Evolutionary conservation across 768 basidiomycete species (phyloP), one percentile per base, ranked within the genome.

Genomic region (Agrocybe chaxingu): DNA sequence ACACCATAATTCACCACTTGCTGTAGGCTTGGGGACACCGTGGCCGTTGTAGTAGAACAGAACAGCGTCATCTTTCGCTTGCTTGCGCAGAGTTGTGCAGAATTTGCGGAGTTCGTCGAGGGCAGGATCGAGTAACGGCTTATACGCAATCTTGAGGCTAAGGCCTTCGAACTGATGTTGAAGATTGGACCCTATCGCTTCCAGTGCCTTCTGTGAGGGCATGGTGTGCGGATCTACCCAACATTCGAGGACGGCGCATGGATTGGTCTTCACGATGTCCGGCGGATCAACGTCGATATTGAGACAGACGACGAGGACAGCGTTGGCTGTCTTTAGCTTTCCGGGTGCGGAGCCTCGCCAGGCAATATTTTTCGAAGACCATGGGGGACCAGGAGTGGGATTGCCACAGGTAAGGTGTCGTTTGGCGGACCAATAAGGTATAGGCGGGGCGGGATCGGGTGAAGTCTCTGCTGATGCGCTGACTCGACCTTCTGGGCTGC

Each of bases 41-140:
- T 98, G 97, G 2, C 97, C 97, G 56, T 98, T 99, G 71, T 98
- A 99, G 69, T 98, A 92, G 69, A 98, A 96, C 29, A 98, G 74
- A 6, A 92, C 85, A 2, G 97, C 86, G 62, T 99, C 97, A 34
- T 94, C 89, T 66, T 93, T 92, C 1, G 96, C 94, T 44, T 85
- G 82, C 61, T 88, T 91, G 48, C 97, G 84, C 36, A 96, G 69
- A 16, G 78, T 84, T 50, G 84, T 75, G 61, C 93, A 97, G 57
- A 92, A 89, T 49, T 89, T 84, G 63, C 89, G 88, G 35, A 96
- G 77, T 59, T 98, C 96, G 61, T 98, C 95, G 54, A 93, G 85
- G 1, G 92, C 92, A 7, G 97, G 97, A 66, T 99, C 97, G 33
- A 97, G 78, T 58, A 93, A 89, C 53, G 92, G 86, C 68, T 97